Evolutionary conservation across 805 yeast genomes (phyloP), one percentile per base, ranked within the genome.

Genomic region (Candida loeiensis): DNA sequence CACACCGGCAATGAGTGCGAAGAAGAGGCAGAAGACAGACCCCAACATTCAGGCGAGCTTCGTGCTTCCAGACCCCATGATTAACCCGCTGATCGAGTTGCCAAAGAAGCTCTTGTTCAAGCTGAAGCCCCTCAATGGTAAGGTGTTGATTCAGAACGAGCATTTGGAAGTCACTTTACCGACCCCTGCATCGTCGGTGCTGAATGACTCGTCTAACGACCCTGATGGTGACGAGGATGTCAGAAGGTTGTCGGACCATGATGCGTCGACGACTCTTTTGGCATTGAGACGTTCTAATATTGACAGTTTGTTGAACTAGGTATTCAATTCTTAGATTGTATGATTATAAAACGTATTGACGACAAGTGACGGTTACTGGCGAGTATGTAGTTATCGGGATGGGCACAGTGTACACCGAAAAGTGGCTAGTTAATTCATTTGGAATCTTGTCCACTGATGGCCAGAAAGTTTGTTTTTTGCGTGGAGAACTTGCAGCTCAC

Each of bases 221-320:
- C 21, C 1, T 15, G 66, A 56, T 8, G 53, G 45, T 18, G 45
- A 43, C 13, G 53, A 48, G 11, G 33, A 30, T 8, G 36, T 18
- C 12, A 33, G 39, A 9, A 47, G 45, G 25, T 41, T 51, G 8
- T 41, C 55, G 7, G 63, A 58, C 14, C 61, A 63, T 30, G 65
- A 59, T 44, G 73, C 73, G 3, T 56, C 67, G 5, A 61, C 62
- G 37, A 61, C 70, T 1, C 55, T 69, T 28, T 52, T 69, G 39
- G 56, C 71, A 2, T 58, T 69, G 40, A 53, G 73, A 26, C 66
- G 68, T 51, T 64, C 71, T 4, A 62, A 66, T 43, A 69, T 68
- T 31, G 72, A 67, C 34, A 61, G 58, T 40, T 59, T 69, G 35
- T 58, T 69, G 41, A 69, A 69, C 45, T 68, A 50, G 24, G 6